Base-by-base conservation (phyloP, 345 rosid species). In the Lepidium didymum region DNA sequence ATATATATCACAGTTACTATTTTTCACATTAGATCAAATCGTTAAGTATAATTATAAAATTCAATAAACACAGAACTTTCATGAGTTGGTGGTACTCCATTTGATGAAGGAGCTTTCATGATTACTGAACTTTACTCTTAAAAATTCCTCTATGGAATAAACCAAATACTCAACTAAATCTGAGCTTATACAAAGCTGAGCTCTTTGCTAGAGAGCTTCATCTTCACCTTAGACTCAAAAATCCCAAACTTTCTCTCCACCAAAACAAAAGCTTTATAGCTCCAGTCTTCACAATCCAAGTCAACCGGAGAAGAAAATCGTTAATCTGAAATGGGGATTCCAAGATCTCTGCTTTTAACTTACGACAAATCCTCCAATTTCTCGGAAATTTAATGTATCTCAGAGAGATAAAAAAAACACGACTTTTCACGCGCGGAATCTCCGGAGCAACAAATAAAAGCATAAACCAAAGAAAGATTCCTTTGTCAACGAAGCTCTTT, bases 21-120 rank as follows among this genome's bases (percentile, higher is more conserved):
- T n/a, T n/a, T n/a, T n/a, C n/a, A n/a, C n/a, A n/a, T n/a, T n/a
- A n/a, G n/a, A n/a, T n/a, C n/a, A n/a, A n/a, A n/a, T n/a, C n/a
- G n/a, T n/a, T n/a, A n/a, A n/a, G n/a, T n/a, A n/a, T n/a, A n/a
- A n/a, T n/a, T n/a, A n/a, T n/a, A n/a, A n/a, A n/a, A n/a, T n/a
- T n/a, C n/a, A n/a, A n/a, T n/a, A n/a, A n/a, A n/a, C n/a, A n/a
- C n/a, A n/a, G n/a, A n/a, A n/a, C n/a, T n/a, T n/a, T n/a, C n/a
- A n/a, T n/a, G 76, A 73, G 79, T 88, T 7, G 90, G 68, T 73
- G 85, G 40, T 46, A 79, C 82, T 23, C 95, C 99, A 88, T 86
- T 90, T 65, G 95, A 64, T 68, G 89, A 89, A 82, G 84, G 78
- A 75, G 69, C 80, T 92, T 90, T 94, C 99, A 94, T 94, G 83